Base-by-base conservation (phyloP, 768 basidiomycete genomes). In the Jaapia argillacea region DNA sequence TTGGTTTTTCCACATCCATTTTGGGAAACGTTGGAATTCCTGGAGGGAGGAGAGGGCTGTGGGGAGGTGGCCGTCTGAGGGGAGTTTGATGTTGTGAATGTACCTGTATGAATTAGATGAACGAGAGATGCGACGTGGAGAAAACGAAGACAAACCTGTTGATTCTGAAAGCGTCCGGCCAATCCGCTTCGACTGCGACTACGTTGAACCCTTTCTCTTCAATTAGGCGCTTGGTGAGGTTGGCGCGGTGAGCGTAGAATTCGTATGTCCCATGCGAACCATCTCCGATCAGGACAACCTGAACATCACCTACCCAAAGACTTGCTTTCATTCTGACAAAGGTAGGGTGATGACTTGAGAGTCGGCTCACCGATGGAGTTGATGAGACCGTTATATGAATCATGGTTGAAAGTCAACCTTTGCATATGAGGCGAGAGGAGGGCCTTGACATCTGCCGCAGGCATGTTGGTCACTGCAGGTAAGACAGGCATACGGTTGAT, bases 1-100 rank as follows among this genome's bases (percentile, higher is more conserved):
- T 35, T 54, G 49, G 43, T 59, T 61, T 42, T 56, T 55, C 58
- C 58, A 59, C 55, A 59, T 58, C 58, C 58, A 61, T 16, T 52
- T 58, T 16, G 58, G 58, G 44, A 58, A 59, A 6, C 37, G 31
- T 10, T 33, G 10, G 31, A 33, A 33, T 10, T 10, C 31, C 10
- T 16, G 10, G 31, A 33, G 10, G 31, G 12, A 10, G 28, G 28
- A 33, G 28, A 33, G 28, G 28, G 16, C 16, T 33, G 28, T 10
- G 28, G n/a, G n/a, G n/a, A n/a, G n/a, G n/a, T n/a, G n/a, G n/a
- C n/a, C n/a, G n/a, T n/a, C n/a, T n/a, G n/a, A n/a, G n/a, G n/a
- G n/a, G n/a, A n/a, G n/a, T n/a, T n/a, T n/a, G n/a, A n/a, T n/a
- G n/a, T n/a, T n/a, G n/a, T n/a, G n/a, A n/a, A n/a, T n/a, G n/a